These are phyloP conservation scores for Globisporangium mamillatum DNA, from an alignment of 352 stramenopile genomes.

Conservation along the genomic window DNA sequence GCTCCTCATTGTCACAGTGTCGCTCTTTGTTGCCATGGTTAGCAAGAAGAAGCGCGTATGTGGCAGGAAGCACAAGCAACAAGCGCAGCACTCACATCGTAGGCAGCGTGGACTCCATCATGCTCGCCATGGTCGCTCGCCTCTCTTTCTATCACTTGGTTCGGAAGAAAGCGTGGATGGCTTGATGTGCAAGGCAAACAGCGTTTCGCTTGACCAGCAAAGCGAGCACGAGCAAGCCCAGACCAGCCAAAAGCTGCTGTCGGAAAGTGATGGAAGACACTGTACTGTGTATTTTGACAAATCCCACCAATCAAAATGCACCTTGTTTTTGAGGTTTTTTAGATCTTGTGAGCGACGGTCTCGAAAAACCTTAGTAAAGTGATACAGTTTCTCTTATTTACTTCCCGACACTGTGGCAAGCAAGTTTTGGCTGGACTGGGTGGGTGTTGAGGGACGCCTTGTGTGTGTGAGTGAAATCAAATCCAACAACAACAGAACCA, in stretches of 20 bases:
- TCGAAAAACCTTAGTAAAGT: background rate
- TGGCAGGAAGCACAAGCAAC: too few relatives aligned
- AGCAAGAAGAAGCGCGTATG: background rate
- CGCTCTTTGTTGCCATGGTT: background rate
- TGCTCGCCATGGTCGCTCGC: constrained; percentile 36
- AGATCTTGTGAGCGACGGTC: background rate
- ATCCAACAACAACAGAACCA: constrained; percentile 5
- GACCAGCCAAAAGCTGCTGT: constrained; percentile 9
- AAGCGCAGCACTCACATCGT: constrained; percentile 50
- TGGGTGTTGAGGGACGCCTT: background rate
- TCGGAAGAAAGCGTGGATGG: constrained; percentile 8
- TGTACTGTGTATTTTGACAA: background rate
- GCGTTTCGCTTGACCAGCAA: constrained; percentile 11
- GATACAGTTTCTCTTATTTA: background rate
- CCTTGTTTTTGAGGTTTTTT: constrained; percentile 13
- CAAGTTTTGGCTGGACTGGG: background rate
- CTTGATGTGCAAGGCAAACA: constrained; percentile 6
- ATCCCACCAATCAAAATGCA: constrained; percentile 16
- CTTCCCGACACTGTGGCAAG: background rate
- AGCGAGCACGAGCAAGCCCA: constrained; percentile 29
- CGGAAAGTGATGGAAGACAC: background rate
- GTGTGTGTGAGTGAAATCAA: background rate
- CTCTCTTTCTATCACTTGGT: constrained; percentile 1
- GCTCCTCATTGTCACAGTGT: background rate
- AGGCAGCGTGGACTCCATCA: constrained; percentile 67